Base-by-base conservation (phyloP, 2,329 filamentous ascomycete species). In the Aspergillus pseudoterreus region DNA sequence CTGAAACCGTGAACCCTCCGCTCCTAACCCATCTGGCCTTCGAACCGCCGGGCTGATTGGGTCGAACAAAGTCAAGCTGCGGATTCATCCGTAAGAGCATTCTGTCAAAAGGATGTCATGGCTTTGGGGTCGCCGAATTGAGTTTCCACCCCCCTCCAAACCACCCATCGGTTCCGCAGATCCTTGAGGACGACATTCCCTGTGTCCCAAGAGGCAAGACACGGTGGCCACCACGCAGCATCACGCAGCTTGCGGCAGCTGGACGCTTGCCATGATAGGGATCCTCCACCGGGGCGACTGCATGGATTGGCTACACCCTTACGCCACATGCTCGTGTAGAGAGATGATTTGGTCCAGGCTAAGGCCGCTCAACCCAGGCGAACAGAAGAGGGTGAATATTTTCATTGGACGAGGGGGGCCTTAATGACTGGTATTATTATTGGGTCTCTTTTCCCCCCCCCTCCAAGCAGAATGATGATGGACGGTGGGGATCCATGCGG, bases 261-360 rank as follows among this genome's bases (percentile, higher is more conserved):
- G 39, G 19, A 17, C 27, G 27, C 27, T 8, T 30, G 27, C 27
- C 27, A 30, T 30, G 27, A 30, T 30, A 8, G 56, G 55, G 53
- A 51, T 57, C 54, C 55, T 53, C 55, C 48, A 30, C 43, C 27
- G 45, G 41, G 38, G 52, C 52, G 36, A 43, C 39, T 50, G 53
- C 57, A 58, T 52, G 46, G 17, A 50, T 55, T 51, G 52, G 54
- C 24, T 30, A 38, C 33, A 36, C 42, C 41, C 42, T 38, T 45
- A 45, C 56, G 53, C 53, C 53, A 50, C 53, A 47, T 41, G 56
- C 56, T 57, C 56, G 56, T 56, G 56, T 50, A 54, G 49, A 35
- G 43, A 53, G 47, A 43, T 56, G 56, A 57, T 56, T 54, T 48
- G 56, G 47, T 52, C 44, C 21, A 43, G 43, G 46, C 49, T 44